Evolutionary conservation across 345 rosid species (phyloP).

Genomic region (Ceriops tagal): DNA sequence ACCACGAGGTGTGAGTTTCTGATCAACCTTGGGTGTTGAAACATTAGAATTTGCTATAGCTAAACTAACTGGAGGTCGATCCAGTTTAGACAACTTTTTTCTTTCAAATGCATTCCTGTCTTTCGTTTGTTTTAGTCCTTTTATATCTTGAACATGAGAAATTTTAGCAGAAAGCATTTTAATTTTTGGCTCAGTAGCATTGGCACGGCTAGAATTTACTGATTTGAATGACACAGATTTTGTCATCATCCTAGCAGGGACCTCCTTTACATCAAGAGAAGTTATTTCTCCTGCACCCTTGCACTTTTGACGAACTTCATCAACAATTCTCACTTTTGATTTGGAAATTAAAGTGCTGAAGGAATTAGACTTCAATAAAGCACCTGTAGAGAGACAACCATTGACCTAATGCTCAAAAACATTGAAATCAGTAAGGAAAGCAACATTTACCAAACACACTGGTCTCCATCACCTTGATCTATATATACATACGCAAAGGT

Average conservation of each 20-base stretch:
- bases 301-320: slow-evolving; percentile 11
- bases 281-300: not conserved
- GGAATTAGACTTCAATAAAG: slow-evolving; percentile 8
- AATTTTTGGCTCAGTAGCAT: slow-evolving; percentile 52
- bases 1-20: slow-evolving; percentile 50
- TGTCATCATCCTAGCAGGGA: slow-evolving; percentile 45
- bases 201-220: slow-evolving; percentile 41
- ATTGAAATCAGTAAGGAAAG: not conserved
- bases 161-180: slow-evolving; percentile 48
- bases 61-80: slow-evolving; percentile 25
- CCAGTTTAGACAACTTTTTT: slow-evolving; percentile 40
- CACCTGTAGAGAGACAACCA: slow-evolving; percentile 2
- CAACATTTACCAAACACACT: not conserved
- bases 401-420: not conserved
- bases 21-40: slow-evolving; percentile 46
- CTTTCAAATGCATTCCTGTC: slow-evolving; percentile 42
- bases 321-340: not conserved
- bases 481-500: too few relatives aligned
- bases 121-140: slow-evolving; percentile 43
- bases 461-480: not conserved
- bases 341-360: not conserved
- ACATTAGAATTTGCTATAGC: slow-evolving; percentile 31
- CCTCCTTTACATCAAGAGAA: slow-evolving; percentile 26
- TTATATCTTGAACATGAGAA: slow-evolving; percentile 49
- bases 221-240: slow-evolving; percentile 73